These are phyloP conservation scores for Lactifluus pinguis DNA, from an alignment of 768 basidiomycete species.

Conservation along the genomic window DNA sequence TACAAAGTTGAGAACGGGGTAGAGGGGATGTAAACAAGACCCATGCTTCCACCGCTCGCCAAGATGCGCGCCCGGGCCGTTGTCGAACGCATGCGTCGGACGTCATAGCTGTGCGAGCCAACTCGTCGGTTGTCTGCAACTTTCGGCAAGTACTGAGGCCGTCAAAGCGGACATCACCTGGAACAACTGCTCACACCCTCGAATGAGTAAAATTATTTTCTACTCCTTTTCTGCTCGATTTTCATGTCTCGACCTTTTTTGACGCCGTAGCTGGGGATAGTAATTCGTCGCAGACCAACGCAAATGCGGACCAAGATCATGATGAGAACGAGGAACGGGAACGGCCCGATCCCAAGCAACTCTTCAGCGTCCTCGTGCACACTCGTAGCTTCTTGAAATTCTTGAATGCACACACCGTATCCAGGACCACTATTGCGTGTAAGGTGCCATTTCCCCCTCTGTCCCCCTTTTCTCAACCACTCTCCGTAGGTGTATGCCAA, in stretches of 20 bases:
- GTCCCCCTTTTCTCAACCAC: not conserved
- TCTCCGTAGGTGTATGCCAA: slow-evolving; percentile 59
- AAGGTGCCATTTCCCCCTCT: slow-evolving; percentile 24
- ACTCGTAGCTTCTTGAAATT: slow-evolving; percentile 74
- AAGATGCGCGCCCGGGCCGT: slow-evolving; percentile 72
- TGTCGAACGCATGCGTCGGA: slow-evolving; percentile 65
- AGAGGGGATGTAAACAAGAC: slow-evolving; percentile 22
- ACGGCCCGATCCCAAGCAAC: slow-evolving; percentile 41
- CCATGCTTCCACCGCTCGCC: slow-evolving; percentile 58
- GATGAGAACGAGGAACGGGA: slow-evolving; percentile 28
- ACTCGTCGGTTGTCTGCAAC: slow-evolving; percentile 46
- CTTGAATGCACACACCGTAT: slow-evolving; percentile 69
- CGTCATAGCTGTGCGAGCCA: slow-evolving; percentile 59
- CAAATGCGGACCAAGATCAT: slow-evolving; percentile 36
- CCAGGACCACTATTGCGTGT: slow-evolving; percentile 82
- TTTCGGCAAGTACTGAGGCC: slow-evolving; percentile 57
- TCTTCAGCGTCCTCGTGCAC: slow-evolving; percentile 61
- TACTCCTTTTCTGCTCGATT: not conserved
- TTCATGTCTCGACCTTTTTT: not conserved
- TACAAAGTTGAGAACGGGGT: not conserved
- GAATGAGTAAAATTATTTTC: slow-evolving; percentile 30
- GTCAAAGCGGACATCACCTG: slow-evolving; percentile 77
- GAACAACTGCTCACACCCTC: slow-evolving; percentile 59
- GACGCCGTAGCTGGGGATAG: slow-evolving; percentile 16
- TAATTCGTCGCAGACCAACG: slow-evolving; percentile 24